phyloP scores from a whole-genome alignment of 164 flowering plant species.

The Stephania yunnanensis region DNA sequence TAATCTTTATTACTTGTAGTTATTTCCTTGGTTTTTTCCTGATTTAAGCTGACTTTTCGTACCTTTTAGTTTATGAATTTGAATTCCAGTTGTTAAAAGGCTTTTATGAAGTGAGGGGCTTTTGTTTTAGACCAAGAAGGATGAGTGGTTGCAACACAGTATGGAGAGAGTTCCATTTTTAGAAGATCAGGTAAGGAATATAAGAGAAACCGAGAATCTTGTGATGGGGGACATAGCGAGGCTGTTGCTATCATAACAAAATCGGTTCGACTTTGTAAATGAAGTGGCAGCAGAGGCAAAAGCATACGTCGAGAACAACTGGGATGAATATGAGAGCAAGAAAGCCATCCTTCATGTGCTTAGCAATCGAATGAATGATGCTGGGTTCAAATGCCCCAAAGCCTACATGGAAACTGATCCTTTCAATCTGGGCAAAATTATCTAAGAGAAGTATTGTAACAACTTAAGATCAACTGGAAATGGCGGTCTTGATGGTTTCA shows the following conservation, averaged over 20 bases:
- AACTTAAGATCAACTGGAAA: neutral
- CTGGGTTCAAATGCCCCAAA: conserved; percentile 68
- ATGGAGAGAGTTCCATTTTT: conserved; percentile 77
- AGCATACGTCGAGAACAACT: conserved; percentile 62
- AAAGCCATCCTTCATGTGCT: conserved; percentile 87
- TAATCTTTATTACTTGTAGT: neutral
- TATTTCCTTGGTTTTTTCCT: neutral
- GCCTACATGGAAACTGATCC: conserved; percentile 73
- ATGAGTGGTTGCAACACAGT: conserved; percentile 39
- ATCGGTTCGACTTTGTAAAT: conserved; percentile 79
- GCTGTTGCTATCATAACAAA: conserved; percentile 68
- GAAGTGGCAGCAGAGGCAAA: conserved; percentile 88
- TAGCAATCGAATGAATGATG: conserved; percentile 78
- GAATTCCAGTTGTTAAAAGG: neutral
- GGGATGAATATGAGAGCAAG: conserved; percentile 75
- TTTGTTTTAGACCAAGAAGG: conserved; percentile 53
- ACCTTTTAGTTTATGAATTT: neutral
- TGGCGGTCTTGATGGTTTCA: neutral
- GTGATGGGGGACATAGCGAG: conserved; percentile 66
- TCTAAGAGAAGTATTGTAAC: conserved; percentile 38
- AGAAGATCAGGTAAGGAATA: conserved; percentile 79
- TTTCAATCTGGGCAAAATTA: conserved; percentile 65
- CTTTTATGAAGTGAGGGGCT: neutral
- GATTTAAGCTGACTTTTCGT: neutral
- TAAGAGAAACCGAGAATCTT: conserved; percentile 54